Base-by-base conservation (phyloP, 2,329 filamentous ascomycete species). In the Chrysosporium keratinophilum region DNA sequence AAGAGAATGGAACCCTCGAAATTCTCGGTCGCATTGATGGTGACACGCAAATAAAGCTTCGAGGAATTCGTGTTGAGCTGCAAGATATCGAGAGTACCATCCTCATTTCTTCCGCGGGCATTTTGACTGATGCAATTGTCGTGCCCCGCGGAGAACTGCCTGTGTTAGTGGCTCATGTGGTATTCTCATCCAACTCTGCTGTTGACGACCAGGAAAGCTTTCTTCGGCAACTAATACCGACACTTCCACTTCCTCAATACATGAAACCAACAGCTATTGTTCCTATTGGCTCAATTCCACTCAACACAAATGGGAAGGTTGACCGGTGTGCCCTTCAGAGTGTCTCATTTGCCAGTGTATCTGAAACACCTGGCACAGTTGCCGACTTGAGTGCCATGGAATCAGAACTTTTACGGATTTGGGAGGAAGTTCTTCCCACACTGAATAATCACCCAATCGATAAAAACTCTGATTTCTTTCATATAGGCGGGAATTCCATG, bases 41-140 rank as follows among this genome's bases (percentile, higher is more conserved):
- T 58, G 81, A 83, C 57, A 74, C 74, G 35, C 80, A 80, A 62
- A 76, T 81, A 54, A 84, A 84, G 65, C 65, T 83, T n/a, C 69
- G 72, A 2, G 84, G 83, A 28, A 80, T 77, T 58, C 70, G 80
- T 46, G 76, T 81, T 44, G 83, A 80, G 66, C 71, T 79, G 9
- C 19, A 48, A 33, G 51, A 53, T 39, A 41, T 53, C n/a, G 52
- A 54, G 20, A 17, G 34, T 4, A 50, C 41, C 3, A 46, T 57
- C 17, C n/a, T 54, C 19, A 23, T 31, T 20, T 20, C 41, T 10
- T 19, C 51, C 12, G 5, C 20, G 9, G 51, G 55, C 5, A 33
- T 34, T 12, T 28, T 54, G 11, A 20, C 15, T 12, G 51, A 46
- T 19, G 47, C 34, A 2, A 43, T 46, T 9, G 47, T 52, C 20